Evolutionary conservation across 805 yeast species (phyloP).

Genomic region (Hanseniaspora thailandica): DNA sequence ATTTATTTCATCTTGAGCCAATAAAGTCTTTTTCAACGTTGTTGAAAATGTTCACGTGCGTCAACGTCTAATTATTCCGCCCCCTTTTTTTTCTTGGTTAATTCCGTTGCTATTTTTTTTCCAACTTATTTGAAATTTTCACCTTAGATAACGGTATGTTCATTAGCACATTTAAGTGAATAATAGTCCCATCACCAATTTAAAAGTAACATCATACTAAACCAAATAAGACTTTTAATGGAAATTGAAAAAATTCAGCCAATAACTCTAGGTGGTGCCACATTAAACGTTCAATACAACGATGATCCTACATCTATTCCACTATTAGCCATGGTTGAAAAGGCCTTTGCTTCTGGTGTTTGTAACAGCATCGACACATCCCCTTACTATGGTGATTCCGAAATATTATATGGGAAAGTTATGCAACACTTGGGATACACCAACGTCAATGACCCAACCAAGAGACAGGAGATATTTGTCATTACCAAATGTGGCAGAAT

Average conservation of each 20-base stretch:
- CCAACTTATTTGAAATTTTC: no score
- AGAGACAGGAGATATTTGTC: conserved; percentile 54
- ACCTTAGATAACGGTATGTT: no score
- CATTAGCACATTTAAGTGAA: no score
- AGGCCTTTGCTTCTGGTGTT: conserved; percentile 51
- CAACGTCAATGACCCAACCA: conserved; percentile 28
- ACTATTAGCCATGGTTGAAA: conserved; percentile 41
- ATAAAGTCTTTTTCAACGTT: not conserved
- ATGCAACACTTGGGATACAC: conserved; percentile 27
- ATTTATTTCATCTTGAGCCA: no score
- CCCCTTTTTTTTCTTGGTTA: no score
- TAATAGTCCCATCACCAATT: not conserved
- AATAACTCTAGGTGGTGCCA: conserved; percentile 77
- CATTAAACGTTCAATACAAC: conserved; percentile 70
- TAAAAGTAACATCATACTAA: not conserved
- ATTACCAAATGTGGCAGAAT: conserved; percentile 83
- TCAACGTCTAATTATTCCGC: not conserved
- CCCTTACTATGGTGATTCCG: conserved; percentile 88
- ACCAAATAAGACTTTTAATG: no score
- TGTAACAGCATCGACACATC: conserved; percentile 77
- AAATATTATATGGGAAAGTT: conserved; percentile 58
- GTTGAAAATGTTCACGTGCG: not conserved
- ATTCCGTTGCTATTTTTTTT: not conserved
- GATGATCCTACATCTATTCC: conserved; percentile 54
- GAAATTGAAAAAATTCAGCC: conserved; percentile 24